Evolutionary conservation across 2,329 filamentous ascomycete genomes (phyloP).

Genomic region (Pseudogymnoascus sp.): DNA sequence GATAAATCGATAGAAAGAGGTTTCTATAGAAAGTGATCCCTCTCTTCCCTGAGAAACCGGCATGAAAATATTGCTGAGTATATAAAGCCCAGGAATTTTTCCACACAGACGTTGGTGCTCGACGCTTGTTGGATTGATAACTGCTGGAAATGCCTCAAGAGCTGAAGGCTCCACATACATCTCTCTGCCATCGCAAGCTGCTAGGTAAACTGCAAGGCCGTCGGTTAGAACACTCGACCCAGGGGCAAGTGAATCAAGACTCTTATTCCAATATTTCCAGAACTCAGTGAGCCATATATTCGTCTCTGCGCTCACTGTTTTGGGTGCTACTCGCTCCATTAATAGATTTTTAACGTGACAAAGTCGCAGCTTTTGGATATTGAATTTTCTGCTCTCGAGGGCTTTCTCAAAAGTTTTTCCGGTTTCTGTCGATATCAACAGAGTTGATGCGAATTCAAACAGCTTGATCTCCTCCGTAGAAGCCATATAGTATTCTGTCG

Average conservation of each 20-base stretch:
- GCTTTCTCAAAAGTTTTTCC: not conserved
- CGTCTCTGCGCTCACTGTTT: not conserved
- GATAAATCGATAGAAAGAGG: constrained; percentile 18
- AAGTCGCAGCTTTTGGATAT: not conserved
- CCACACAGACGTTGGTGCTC: not conserved
- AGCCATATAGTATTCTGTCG: constrained; percentile 14
- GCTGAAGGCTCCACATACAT: not conserved
- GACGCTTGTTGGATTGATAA: not conserved
- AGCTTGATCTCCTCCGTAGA: constrained; percentile 17
- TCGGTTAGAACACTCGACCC: not conserved
- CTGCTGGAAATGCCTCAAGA: not conserved
- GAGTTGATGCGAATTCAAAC: constrained; percentile 20
- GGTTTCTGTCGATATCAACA: constrained; percentile 12
- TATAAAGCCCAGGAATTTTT: not conserved
- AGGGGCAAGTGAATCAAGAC: not conserved
- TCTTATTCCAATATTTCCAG: not conserved
- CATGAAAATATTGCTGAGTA: constrained; percentile 15
- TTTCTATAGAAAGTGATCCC: not conserved
- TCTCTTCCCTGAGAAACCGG: constrained; percentile 11
- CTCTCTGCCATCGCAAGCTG: not conserved
- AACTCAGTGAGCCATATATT: not conserved
- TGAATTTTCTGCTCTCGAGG: not conserved
- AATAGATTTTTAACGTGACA: not conserved
- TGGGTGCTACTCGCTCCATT: not conserved
- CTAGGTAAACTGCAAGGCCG: not conserved